phyloP scores from a whole-genome alignment of 2,329 filamentous ascomycete species.

The Scedosporium aurantiacum region DNA sequence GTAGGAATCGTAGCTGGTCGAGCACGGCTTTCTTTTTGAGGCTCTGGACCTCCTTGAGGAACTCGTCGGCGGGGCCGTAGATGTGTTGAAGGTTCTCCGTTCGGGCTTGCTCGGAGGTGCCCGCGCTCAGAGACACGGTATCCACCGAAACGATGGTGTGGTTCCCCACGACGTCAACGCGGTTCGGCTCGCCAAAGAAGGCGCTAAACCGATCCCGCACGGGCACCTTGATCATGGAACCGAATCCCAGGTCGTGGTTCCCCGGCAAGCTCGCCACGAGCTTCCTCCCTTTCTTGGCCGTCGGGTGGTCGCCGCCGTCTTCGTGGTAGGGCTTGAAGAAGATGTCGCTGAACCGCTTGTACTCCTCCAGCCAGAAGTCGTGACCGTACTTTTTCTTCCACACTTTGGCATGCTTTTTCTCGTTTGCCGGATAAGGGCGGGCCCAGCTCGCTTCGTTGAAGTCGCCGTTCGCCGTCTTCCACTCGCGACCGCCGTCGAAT shows the following conservation, averaged over 20 bases:
- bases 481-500: slow-evolving; percentile 92
- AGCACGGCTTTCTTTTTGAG: slow-evolving; percentile 57
- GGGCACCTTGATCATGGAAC: slow-evolving; percentile 66
- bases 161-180: slow-evolving; percentile 84
- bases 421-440: slow-evolving; percentile 35
- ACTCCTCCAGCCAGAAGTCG: slow-evolving; percentile 78
- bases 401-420: slow-evolving; percentile 45
- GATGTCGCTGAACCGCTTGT: slow-evolving; percentile 72
- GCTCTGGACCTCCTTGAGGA: slow-evolving; percentile 55
- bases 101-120: slow-evolving; percentile 37
- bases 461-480: slow-evolving; percentile 59
- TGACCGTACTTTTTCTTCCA: slow-evolving; percentile 70
- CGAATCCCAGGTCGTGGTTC: slow-evolving; percentile 92
- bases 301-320: slow-evolving; percentile 32
- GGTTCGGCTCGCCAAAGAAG: slow-evolving; percentile 85
- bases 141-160: slow-evolving; percentile 93
- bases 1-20: slow-evolving; percentile 55
- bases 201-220: slow-evolving; percentile 76
- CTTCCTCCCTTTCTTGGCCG: slow-evolving; percentile 49
- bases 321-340: slow-evolving; percentile 51
- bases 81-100: slow-evolving; percentile 47
- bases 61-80: slow-evolving; percentile 66
- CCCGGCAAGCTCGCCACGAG: slow-evolving; percentile 79
- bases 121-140: slow-evolving; percentile 74
- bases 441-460: slow-evolving; percentile 51